These are phyloP conservation scores for Penicillium sp. DNA, from an alignment of 2,329 filamentous ascomycete species.

Conservation along the genomic window DNA sequence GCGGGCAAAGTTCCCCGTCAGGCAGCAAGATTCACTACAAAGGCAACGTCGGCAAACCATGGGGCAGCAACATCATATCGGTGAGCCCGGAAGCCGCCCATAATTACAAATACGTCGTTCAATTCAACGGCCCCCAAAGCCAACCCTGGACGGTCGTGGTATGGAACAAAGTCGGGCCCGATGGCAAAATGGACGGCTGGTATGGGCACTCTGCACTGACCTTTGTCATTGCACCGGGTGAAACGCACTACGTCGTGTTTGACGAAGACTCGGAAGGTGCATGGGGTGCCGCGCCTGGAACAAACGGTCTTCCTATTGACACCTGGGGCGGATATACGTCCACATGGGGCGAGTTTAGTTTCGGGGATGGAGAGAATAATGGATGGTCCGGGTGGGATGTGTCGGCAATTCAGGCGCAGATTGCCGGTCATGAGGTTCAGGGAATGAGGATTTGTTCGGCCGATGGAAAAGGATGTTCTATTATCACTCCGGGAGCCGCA, in stretches of 20 bases:
- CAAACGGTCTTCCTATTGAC: constrained; percentile 26
- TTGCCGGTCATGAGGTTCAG: constrained; percentile 27
- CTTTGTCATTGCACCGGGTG: constrained; percentile 31
- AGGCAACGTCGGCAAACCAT: constrained; percentile 40
- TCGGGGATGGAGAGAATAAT: constrained; percentile 32
- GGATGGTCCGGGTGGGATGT: constrained; percentile 43
- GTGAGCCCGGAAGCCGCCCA: constrained; percentile 30
- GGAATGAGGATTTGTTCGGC: constrained; percentile 36
- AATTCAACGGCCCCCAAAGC: constrained; percentile 31
- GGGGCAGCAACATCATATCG: constrained; percentile 42
- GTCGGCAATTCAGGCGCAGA: constrained; percentile 40
- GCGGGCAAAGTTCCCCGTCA: constrained; percentile 25
- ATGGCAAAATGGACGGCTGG: constrained; percentile 36
- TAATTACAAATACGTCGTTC: constrained; percentile 39
- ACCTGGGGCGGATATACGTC: constrained; percentile 33
- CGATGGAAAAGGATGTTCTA: constrained; percentile 28
- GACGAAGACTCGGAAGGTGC: constrained; percentile 40
- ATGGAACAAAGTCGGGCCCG: constrained; percentile 43
- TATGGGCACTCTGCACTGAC: constrained; percentile 34
- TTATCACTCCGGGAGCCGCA: constrained; percentile 22
- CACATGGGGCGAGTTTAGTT: constrained; percentile 43
- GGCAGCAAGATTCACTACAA: constrained; percentile 26
- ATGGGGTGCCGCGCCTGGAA: constrained; percentile 33
- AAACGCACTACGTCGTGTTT: constrained; percentile 37
- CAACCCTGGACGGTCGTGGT: constrained; percentile 35